Evolutionary conservation across 2,329 filamentous ascomycete species (phyloP).

Genomic region (Pseudogymnoascus sp.): DNA sequence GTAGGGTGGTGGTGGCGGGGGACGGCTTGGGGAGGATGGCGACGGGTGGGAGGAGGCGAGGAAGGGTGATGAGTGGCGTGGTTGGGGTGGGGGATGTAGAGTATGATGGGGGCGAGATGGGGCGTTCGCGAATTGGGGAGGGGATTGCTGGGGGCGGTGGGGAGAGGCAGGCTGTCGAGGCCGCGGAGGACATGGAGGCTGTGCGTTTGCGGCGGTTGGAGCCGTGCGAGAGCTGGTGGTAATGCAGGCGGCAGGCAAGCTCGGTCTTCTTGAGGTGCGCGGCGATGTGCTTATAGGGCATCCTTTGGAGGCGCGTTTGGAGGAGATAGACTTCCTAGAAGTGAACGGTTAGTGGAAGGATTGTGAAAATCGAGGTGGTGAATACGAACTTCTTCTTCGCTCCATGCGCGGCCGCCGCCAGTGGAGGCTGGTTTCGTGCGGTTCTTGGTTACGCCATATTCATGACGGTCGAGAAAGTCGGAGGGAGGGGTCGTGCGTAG

Average conservation of each 20-base stretch:
- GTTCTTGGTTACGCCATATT: constrained; percentile 53
- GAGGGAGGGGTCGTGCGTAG: constrained; percentile 29
- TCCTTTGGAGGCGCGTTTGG: constrained; percentile 76
- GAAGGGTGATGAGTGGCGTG: constrained; percentile 29
- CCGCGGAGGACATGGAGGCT: constrained; percentile 57
- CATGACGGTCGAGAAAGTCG: constrained; percentile 48
- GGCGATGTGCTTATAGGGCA: constrained; percentile 87
- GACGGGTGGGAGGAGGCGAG: constrained; percentile 35
- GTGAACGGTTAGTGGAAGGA: background rate
- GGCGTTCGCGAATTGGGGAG: constrained; percentile 41
- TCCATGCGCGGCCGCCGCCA: constrained; percentile 73
- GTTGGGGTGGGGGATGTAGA: constrained; percentile 24
- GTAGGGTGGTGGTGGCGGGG: constrained; percentile 31
- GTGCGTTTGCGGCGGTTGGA: constrained; percentile 72
- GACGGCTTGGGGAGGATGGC: constrained; percentile 59
- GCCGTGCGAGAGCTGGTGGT: constrained; percentile 76
- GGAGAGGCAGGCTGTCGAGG: constrained; percentile 38
- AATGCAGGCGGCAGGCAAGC: constrained; percentile 77
- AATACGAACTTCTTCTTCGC: constrained; percentile 66
- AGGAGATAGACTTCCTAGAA: constrained; percentile 71
- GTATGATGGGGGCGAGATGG: constrained; percentile 20
- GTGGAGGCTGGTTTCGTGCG: constrained; percentile 57
- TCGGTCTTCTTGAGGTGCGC: constrained; percentile 81
- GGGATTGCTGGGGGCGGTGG: constrained; percentile 36
- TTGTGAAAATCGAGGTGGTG: background rate